Evolutionary conservation across 495 filamentous ascomycete genomes (phyloP).

Genomic region (Lepidopterella palustris): DNA sequence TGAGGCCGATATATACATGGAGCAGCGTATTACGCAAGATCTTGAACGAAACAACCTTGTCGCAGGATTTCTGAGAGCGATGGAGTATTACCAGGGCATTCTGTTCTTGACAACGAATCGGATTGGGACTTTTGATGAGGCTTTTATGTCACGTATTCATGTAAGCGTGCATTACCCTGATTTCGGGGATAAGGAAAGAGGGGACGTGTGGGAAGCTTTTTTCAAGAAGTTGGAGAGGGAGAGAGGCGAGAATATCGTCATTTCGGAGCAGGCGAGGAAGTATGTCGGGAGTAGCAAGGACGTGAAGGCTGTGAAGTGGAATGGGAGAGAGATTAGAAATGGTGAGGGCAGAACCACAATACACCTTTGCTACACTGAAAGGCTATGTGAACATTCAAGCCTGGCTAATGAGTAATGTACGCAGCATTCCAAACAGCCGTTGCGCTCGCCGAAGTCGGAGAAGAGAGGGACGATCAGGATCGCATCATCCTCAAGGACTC

Average conservation of each 20-base stretch:
- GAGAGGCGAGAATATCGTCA: slow-evolving; percentile 8
- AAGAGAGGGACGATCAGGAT: not conserved
- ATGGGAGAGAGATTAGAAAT: slow-evolving; percentile 20
- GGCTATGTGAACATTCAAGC: not conserved
- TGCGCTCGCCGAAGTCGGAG: slow-evolving; percentile 12
- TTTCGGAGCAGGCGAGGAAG: not conserved
- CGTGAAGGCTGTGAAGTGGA: slow-evolving; percentile 10
- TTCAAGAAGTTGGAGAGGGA: slow-evolving; percentile 26
- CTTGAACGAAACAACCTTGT: slow-evolving; percentile 23
- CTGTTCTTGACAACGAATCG: slow-evolving; percentile 25
- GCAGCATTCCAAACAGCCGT: slow-evolving; percentile 21
- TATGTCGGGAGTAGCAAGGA: slow-evolving; percentile 6
- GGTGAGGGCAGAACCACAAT: not conserved
- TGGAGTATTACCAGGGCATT: slow-evolving; percentile 29
- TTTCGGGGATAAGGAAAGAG: slow-evolving; percentile 5
- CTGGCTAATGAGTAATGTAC: not conserved
- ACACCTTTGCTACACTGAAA: not conserved
- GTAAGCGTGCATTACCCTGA: slow-evolving; percentile 17
- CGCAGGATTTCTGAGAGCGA: slow-evolving; percentile 17
- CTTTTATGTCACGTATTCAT: slow-evolving; percentile 29
- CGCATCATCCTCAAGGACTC: not conserved
- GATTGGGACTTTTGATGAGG: slow-evolving; percentile 29
- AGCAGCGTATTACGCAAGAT: slow-evolving; percentile 9
- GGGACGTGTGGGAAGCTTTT: slow-evolving; percentile 23
- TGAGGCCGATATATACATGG: slow-evolving; percentile 34